phyloP scores from a whole-genome alignment of 768 basidiomycete genomes.

The Phanerochaete sordida region DNA sequence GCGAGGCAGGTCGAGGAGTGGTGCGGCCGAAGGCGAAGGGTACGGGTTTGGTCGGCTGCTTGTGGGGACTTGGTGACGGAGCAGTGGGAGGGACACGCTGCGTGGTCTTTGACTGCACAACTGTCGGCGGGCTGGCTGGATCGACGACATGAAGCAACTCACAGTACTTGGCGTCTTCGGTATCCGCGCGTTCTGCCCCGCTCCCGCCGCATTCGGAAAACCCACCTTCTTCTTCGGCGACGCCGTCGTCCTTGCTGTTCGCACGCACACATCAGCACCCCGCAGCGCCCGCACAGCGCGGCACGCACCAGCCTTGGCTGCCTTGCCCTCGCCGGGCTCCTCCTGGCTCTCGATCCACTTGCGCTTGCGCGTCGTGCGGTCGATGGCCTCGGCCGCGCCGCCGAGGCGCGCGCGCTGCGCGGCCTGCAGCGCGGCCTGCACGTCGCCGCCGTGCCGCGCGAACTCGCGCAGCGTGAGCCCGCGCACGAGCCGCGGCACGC shows the following conservation, averaged over 20 bases:
- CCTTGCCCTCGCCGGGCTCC: slow-evolving; percentile 48
- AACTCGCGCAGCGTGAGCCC: slow-evolving; percentile 74
- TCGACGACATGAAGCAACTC: too few species aligned
- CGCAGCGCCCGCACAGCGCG: too few species aligned
- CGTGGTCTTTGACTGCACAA: slow-evolving; percentile 21
- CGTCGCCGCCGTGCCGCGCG: slow-evolving; percentile 73
- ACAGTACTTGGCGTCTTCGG: slow-evolving; percentile 30
- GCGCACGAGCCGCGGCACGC: slow-evolving; percentile 74
- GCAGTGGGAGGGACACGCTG: slow-evolving; percentile 25
- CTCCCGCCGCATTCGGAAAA: slow-evolving; percentile 50
- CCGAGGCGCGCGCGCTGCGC: slow-evolving; percentile 61
- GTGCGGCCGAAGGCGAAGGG: slow-evolving; percentile 25
- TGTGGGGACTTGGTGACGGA: slow-evolving; percentile 35
- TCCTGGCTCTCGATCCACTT: slow-evolving; percentile 71
- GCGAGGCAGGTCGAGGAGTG: slow-evolving; percentile 45
- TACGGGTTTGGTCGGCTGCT: slow-evolving; percentile 20
- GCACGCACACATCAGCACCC: too few species aligned
- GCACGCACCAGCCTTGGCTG: slow-evolving; percentile 60
- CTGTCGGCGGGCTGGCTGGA: too few species aligned
- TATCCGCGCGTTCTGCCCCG: slow-evolving; percentile 43
- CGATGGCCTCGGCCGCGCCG: slow-evolving; percentile 50
- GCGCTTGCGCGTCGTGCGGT: slow-evolving; percentile 66
- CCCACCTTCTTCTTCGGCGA: slow-evolving; percentile 53
- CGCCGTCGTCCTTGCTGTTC: slow-evolving; percentile 43
- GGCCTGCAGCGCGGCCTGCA: slow-evolving; percentile 67